Base-by-base conservation (phyloP, 306 rosid species). In the Quercus wislizeni region DNA sequence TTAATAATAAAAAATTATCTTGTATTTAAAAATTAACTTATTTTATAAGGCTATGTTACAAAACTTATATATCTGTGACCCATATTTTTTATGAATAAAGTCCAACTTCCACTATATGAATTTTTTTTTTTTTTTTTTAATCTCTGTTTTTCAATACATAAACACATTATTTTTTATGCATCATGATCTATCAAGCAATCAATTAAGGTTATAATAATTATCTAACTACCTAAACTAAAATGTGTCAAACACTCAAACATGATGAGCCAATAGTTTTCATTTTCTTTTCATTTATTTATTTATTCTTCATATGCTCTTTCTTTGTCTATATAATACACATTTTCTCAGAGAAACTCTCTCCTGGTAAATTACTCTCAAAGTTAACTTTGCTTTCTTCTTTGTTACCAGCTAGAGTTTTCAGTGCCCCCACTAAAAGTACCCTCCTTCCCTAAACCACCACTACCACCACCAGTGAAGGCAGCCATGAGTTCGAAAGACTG, bases 401-500 rank as follows among this genome's bases (percentile, higher is more conserved):
- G 15, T 33, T 67, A 1, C 41, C 28, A 35, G 54, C 52, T 67
- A 67, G 71, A 4, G 69, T 69, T 59, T 57, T n/a, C 59, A 52
- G 14, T 18, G 12, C 41, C 56, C 67, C 59, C 79, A 14, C 79
- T n/a, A 8, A 41, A 41, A 41, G 46, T 41, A 20, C 30, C 49
- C 20, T 18, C 54, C 5, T 30, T 12, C 13, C 80, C 2, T 17
- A 73, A 9, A 14, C 78, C 59, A 14, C 21, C 6, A 49, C 5
- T 3, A 13, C 17, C 15, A 49, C 14, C 4, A 0, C 33, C 54
- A 25, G 49, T 74, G n/a, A 27, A 56, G 12, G 54, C 17, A 7
- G 54, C 19, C 25, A 93, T 92, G 97, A 85, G 90, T 13, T 55
- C 14, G n/a, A 89, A 88, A 65, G 78, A 82, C 6, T 87, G 97